Conservation (phyloP, 306 rosid genomes). For the Lablab purpureus region DNA sequence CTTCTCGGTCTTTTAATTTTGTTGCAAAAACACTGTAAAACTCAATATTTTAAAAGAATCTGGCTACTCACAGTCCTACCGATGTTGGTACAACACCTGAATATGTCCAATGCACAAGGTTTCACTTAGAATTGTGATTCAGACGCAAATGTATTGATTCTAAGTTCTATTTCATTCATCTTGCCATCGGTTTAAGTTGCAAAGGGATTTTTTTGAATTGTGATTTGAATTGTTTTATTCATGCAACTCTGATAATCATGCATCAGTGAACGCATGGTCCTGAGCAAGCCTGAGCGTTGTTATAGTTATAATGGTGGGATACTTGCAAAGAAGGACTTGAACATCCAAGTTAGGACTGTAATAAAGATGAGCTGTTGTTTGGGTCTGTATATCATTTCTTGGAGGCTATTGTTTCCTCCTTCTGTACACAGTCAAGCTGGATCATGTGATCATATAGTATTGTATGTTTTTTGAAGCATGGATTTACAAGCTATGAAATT, state of each 20-base stretch:
- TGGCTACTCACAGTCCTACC: neutral
- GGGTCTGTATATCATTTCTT: neutral
- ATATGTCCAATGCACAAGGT: neutral
- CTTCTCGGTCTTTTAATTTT: neutral
- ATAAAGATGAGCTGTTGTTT: neutral
- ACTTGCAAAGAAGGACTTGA: neutral
- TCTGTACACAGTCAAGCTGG: constrained; percentile 9
- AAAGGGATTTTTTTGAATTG: neutral
- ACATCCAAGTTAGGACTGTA: neutral
- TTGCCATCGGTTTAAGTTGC: neutral
- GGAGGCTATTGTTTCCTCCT: constrained; percentile 1
- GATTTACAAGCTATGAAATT: constrained; percentile 5
- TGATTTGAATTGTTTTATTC: neutral
- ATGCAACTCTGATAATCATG: neutral
- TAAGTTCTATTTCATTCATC: neutral
- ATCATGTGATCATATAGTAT: neutral
- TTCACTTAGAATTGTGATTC: neutral
- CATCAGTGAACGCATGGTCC: neutral
- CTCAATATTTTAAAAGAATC: neutral
- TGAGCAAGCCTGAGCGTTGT: neutral
- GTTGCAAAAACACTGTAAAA: neutral
- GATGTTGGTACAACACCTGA: neutral
- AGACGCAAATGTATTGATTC: neutral
- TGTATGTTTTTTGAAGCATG: constrained; percentile 25
- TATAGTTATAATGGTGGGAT: neutral